Conservation (phyloP, 1,139 yeast species). For the Blastobotrys capitulatus region DNA sequence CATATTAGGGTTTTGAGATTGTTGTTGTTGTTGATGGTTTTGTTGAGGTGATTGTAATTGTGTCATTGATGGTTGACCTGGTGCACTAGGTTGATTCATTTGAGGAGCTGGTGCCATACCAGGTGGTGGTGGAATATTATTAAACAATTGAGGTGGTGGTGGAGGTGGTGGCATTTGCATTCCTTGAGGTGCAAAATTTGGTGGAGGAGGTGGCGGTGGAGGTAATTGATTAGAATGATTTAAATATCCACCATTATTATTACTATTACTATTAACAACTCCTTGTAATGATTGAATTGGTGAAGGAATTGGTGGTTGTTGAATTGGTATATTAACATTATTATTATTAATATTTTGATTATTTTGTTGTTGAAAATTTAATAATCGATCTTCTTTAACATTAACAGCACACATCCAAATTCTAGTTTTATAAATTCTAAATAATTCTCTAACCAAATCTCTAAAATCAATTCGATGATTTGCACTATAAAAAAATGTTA, state of each 20-base stretch:
- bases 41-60: constrained; percentile 7
- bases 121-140: constrained; percentile 10
- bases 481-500: constrained; percentile 84
- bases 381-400: neutral
- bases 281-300: neutral
- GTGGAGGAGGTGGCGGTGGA: constrained; percentile 6
- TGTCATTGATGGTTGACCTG: neutral
- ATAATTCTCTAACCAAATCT: constrained; percentile 83
- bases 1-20: constrained; percentile 3
- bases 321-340: neutral
- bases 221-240: neutral
- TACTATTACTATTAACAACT: neutral
- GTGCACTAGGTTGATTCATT: constrained; percentile 8
- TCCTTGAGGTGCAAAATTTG: neutral
- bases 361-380: neutral
- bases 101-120: constrained; percentile 2
- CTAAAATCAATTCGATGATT: constrained; percentile 86
- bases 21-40: constrained; percentile 4
- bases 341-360: neutral
- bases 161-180: constrained; percentile 1
- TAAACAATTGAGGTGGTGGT: constrained; percentile 1
- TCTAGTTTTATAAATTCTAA: constrained; percentile 89
- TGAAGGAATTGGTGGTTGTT: neutral
- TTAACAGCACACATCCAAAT: constrained; percentile 93
- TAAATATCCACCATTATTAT: neutral